Evolutionary conservation across 176 grass and related monocot species (phyloP).

Genomic region (Coix lacrymajobi): DNA sequence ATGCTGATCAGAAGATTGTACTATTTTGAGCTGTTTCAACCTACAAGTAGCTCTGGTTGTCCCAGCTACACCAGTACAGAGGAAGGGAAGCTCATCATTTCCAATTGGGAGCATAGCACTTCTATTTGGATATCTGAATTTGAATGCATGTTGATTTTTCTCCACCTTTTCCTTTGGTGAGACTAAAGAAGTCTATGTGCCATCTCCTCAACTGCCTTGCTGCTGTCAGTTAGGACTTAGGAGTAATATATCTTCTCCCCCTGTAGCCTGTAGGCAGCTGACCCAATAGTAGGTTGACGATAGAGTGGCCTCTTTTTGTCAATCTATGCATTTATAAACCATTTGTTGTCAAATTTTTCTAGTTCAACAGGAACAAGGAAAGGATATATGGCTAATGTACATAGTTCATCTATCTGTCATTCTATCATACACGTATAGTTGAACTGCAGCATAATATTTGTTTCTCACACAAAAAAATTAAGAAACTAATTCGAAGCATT

Average conservation of each 20-base stretch:
- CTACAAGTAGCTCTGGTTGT: neutral
- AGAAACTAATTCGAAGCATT: neutral
- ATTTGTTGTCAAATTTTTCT: neutral
- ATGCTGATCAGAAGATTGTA: neutral
- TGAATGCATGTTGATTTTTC: neutral
- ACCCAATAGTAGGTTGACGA: neutral
- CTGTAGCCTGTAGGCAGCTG: neutral
- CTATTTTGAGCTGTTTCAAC: neutral
- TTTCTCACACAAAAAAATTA: neutral
- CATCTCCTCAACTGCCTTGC: constrained; percentile 4
- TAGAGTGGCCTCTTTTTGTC: neutral
- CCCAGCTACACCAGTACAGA: constrained; percentile 1
- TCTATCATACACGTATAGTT: neutral
- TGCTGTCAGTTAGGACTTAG: neutral
- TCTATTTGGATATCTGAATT: neutral
- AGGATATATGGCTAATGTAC: neutral
- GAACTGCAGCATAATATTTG: neutral
- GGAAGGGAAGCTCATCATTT: neutral
- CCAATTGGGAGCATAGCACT: neutral
- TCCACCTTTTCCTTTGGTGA: neutral
- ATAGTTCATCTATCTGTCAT: neutral
- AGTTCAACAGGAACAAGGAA: neutral
- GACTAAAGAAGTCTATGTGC: neutral
- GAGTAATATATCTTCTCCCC: neutral
- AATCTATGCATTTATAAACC: neutral